Evolutionary conservation across 2,329 filamentous ascomycete species (phyloP).

Genomic region (Apiospora marii): DNA sequence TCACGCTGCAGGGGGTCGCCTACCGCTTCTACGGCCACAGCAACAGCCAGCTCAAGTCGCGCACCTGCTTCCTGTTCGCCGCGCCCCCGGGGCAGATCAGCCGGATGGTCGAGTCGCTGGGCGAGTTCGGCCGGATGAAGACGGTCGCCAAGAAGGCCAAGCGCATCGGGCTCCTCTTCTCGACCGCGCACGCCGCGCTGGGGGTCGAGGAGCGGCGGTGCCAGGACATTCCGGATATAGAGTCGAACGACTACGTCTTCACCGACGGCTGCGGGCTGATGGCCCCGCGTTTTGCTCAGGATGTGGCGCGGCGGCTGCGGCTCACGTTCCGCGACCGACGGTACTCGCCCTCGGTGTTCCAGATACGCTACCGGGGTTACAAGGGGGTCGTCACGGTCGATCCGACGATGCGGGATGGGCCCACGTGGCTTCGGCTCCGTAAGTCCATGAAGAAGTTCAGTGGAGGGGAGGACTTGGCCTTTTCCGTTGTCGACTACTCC

Average conservation of each 20-base stretch:
- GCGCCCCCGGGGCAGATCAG: constrained; percentile 44
- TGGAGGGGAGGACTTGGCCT: constrained; percentile 45
- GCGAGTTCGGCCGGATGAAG: constrained; percentile 50
- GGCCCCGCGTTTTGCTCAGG: constrained; percentile 41
- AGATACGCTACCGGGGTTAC: constrained; percentile 52
- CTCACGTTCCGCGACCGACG: constrained; percentile 46
- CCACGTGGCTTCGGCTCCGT: constrained; percentile 37
- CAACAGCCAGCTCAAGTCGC: constrained; percentile 52
- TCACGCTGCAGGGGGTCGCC: constrained; percentile 43
- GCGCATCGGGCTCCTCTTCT: constrained; percentile 51
- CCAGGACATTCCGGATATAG: constrained; percentile 48
- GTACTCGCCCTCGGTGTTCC: constrained; percentile 50
- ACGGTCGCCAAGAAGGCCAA: constrained; percentile 53
- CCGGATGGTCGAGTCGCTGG: constrained; percentile 45
- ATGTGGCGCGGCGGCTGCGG: constrained; percentile 42
- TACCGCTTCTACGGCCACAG: constrained; percentile 54
- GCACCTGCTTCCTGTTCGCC: constrained; percentile 48
- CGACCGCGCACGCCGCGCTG: constrained; percentile 43
- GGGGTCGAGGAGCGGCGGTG: constrained; percentile 43
- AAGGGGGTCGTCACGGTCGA: constrained; percentile 52
- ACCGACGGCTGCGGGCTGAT: constrained; percentile 53
- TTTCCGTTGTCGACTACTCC: constrained; percentile 50
- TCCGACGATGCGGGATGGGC: constrained; percentile 35
- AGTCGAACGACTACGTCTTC: constrained; percentile 44
- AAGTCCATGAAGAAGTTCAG: constrained; percentile 52